Conservation (phyloP, 192 early-diverging fungal species). For the Lunasporangiospora selenospora region DNA sequence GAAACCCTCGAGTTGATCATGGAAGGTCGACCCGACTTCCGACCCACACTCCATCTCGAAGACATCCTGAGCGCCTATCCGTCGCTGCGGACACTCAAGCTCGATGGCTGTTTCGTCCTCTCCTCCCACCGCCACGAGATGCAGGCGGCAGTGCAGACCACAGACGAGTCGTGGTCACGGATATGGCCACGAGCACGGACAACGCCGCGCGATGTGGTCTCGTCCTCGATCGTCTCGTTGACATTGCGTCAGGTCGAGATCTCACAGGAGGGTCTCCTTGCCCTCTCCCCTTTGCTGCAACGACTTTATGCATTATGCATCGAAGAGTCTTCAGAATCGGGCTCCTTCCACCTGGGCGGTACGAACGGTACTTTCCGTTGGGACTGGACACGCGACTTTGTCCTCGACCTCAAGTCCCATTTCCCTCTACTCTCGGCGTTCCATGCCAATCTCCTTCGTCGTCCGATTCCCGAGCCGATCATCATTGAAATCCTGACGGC, state of each 20-base stretch:
- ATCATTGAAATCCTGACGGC: constrained; percentile 35
- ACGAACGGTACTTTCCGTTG: too few species aligned
- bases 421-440: too few species aligned
- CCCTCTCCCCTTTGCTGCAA: constrained; percentile 8
- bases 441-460: constrained; percentile 17
- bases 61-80: constrained; percentile 31
- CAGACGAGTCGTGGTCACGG: neutral
- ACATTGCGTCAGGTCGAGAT: constrained; percentile 35
- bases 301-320: constrained; percentile 15
- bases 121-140: constrained; percentile 3
- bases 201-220: neutral
- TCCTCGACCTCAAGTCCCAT: constrained; percentile 8
- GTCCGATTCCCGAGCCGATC: constrained; percentile 27
- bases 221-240: constrained; percentile 16
- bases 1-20: constrained; percentile 25
- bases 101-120: constrained; percentile 30
- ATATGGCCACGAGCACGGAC: neutral
- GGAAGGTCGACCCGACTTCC: constrained; percentile 17
- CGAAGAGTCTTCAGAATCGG: too few species aligned
- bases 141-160: neutral
- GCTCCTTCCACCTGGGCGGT: too few species aligned
- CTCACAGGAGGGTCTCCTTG: constrained; percentile 27
- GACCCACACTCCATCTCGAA: constrained; percentile 30
- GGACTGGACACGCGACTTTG: constrained; percentile 27
- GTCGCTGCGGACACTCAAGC: constrained; percentile 13